A percentile compares a stretch with the other conserved stretches of the same genome.
Conservation (phyloP, 768 basidiomycete genomes). For the Serendipita vermifera region DNA sequence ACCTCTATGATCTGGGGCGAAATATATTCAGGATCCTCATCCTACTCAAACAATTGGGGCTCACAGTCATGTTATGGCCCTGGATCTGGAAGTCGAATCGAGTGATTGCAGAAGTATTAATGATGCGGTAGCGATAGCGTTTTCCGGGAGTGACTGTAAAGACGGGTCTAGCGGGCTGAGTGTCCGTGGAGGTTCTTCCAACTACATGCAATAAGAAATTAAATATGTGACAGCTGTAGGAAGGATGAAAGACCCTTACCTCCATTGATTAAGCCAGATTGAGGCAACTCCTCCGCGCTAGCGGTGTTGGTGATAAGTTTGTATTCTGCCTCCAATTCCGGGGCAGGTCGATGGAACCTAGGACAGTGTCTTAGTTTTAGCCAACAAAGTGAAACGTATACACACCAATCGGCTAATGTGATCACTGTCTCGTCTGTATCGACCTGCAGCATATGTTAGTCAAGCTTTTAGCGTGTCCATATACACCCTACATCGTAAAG, state of each 20-base stretch:
- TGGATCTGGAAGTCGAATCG: slow-evolving; percentile 34
- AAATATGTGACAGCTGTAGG: too few relatives aligned
- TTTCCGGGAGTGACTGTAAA: not conserved
- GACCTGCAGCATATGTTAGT: not conserved
- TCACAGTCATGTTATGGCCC: slow-evolving; percentile 32
- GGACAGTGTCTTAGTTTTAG: too few relatives aligned
- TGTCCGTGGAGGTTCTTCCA: slow-evolving; percentile 16
- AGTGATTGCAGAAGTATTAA: slow-evolving; percentile 25
- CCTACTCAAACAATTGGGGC: too few relatives aligned
- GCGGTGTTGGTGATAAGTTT: not conserved
- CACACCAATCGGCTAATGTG: slow-evolving; percentile 30
- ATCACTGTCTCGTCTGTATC: slow-evolving; percentile 28
- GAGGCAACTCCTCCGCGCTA: not conserved
- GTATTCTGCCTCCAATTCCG: slow-evolving; percentile 19
- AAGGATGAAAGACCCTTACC: not conserved
- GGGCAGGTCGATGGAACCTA: slow-evolving; percentile 18
- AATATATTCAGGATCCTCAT: too few relatives aligned
- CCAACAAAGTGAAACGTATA: too few relatives aligned
- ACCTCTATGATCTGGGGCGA: slow-evolving; percentile 44
- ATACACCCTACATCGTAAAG: slow-evolving; percentile 27
- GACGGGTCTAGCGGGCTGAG: not conserved
- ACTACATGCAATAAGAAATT: too few relatives aligned
- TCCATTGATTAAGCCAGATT: slow-evolving; percentile 10
- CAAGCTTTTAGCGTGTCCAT: not conserved
- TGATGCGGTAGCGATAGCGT: slow-evolving; percentile 27